Base-by-base conservation (phyloP, 352 stramenopile genomes). In the Phytophthora crassamura region DNA sequence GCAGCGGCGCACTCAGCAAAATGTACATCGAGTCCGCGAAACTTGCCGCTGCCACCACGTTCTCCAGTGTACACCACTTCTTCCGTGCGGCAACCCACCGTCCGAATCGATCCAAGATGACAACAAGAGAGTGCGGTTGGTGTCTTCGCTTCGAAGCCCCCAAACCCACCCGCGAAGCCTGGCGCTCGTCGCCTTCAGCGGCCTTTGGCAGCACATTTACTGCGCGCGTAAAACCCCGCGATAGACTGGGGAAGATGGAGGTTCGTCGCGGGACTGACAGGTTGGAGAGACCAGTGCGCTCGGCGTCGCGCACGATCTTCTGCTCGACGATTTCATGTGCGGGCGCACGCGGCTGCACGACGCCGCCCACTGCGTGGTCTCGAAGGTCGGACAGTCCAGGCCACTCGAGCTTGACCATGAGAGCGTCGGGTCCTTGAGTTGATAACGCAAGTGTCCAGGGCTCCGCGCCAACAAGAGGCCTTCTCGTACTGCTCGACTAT, bases 1-100 rank as follows among this genome's bases (percentile, higher is more conserved):
- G 78, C 11, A 82, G 43, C 11, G 75, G 74, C 43, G 78, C 55
- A 39, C 40, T 72, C 41, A 82, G 36, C 30, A 87, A 51, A 12
- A 85, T 57, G 32, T 80, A 82, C 20, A 82, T 8, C 8, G 68
- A 58, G 36, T 85, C 76, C 4, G 67, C 5, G 28, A 87, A 78
- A 46, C 69, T 76, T 11, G 69, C 53, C 32, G 48, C 46, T 33
- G 59, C 67, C 30, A 71, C 25, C 15, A 67, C n/a, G 22, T 70
- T 59, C 52, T 33, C 30, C 28, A 10, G 20, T 2, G 65, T 62
- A 15, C 52, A 69, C 42, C 52, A 64, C 35, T 62, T 65, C 15
- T 51, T 69, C 36, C 40, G 18, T 11, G 20, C 49, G 8, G 34
- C 16, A 28, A 74, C 9, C 65, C 65, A 74, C 3, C 46, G n/a